Conservation (phyloP, 139 green algal genomes). For the Gonium pectorale region DNA sequence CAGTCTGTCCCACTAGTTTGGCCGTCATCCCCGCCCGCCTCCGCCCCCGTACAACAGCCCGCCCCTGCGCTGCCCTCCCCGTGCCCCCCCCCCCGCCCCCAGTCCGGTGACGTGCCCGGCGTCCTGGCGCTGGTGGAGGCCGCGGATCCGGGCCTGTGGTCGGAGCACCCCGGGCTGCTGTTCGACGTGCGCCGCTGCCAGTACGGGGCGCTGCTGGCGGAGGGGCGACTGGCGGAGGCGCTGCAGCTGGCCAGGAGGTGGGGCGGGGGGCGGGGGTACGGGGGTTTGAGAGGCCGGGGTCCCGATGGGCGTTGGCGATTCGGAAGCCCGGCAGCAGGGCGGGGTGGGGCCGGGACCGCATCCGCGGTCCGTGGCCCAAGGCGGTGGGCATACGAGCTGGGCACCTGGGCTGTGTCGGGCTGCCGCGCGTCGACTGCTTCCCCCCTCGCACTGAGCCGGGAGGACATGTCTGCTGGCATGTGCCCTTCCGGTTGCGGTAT, state of each 20-base stretch:
- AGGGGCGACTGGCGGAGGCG: not conserved
- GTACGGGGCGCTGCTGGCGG: constrained; percentile 37
- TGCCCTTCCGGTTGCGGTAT: too few species aligned
- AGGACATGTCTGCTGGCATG: too few species aligned
- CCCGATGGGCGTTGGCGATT: not conserved
- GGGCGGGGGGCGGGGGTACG: not conserved
- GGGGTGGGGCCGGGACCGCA: not conserved
- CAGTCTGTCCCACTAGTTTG: too few species aligned
- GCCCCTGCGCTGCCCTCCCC: too few species aligned
- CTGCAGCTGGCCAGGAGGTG: constrained; percentile 45
- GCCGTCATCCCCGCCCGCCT: too few species aligned
- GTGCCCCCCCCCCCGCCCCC: too few species aligned
- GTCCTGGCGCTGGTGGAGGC: constrained; percentile 35
- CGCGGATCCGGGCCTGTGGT: constrained; percentile 21
- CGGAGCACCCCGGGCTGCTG: constrained; percentile 33
- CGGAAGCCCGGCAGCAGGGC: not conserved
- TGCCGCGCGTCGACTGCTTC: not conserved
- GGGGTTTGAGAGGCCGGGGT: not conserved
- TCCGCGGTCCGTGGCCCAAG: not conserved
- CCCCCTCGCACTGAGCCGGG: too few species aligned
- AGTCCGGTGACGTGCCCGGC: constrained; percentile 38
- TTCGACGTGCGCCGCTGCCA: constrained; percentile 39
- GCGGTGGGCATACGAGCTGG: not conserved
- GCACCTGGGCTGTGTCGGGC: too few species aligned
- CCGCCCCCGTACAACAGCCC: too few species aligned